Conservation (phyloP, 2,329 filamentous ascomycete genomes). For the Hypocrella siamensis region DNA sequence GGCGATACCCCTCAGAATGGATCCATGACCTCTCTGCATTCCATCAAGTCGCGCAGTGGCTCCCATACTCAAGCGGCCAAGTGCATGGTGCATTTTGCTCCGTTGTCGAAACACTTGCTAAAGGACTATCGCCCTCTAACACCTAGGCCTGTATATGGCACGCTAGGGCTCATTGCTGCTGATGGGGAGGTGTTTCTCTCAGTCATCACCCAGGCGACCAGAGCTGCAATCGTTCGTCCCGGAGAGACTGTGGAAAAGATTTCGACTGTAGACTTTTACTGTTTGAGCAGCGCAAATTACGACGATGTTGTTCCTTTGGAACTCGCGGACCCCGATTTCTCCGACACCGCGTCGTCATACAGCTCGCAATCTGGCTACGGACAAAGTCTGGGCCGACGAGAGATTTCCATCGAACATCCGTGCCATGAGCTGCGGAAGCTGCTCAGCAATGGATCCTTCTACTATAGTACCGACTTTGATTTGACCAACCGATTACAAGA, state of each 20-base stretch:
- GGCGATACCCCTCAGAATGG: slow-evolving; percentile 40
- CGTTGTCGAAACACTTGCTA: slow-evolving; percentile 47
- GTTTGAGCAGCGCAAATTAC: slow-evolving; percentile 73
- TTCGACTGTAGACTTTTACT: slow-evolving; percentile 78
- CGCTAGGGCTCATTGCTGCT: slow-evolving; percentile 73
- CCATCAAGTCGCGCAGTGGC: slow-evolving; percentile 25
- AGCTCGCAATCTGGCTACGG: slow-evolving; percentile 23
- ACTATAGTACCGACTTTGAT: slow-evolving; percentile 97
- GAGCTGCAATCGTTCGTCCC: slow-evolving; percentile 68
- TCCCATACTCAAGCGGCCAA: slow-evolving; percentile 33
- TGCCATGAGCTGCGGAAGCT: slow-evolving; percentile 85
- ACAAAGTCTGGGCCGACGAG: slow-evolving; percentile 42
- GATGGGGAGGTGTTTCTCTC: slow-evolving; percentile 79
- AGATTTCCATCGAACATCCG: slow-evolving; percentile 66
- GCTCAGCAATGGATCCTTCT: slow-evolving; percentile 84
- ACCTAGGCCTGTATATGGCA: slow-evolving; percentile 64
- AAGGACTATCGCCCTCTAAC: slow-evolving; percentile 64
- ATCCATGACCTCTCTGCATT: slow-evolving; percentile 37
- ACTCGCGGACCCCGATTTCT: slow-evolving; percentile 30
- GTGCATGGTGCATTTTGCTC: slow-evolving; percentile 81
- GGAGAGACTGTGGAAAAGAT: slow-evolving; percentile 86
- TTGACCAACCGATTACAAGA: slow-evolving; percentile 87
- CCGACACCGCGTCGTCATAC: slow-evolving; percentile 31
- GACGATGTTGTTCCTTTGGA: slow-evolving; percentile 55
- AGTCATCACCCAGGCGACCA: slow-evolving; percentile 65